These are phyloP conservation scores for Pharus latifolius DNA, from an alignment of 176 grass and related monocot genomes.

Conservation along the genomic window DNA sequence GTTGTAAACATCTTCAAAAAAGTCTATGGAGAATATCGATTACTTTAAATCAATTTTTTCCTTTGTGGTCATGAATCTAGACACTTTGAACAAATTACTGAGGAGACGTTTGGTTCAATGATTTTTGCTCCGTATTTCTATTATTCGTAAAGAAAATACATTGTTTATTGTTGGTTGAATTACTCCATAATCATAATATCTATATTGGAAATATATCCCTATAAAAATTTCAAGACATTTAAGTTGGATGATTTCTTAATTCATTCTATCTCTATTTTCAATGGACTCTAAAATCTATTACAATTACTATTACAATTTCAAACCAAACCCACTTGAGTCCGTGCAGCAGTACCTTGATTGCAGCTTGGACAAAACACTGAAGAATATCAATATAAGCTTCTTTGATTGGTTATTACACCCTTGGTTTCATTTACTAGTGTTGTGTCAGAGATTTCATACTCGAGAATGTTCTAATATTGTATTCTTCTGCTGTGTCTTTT, in stretches of 20 bases:
- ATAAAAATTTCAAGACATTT: too few relatives aligned
- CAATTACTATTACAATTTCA: too few relatives aligned
- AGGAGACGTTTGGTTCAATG: too few relatives aligned
- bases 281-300: too few relatives aligned
- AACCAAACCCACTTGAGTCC: too few relatives aligned
- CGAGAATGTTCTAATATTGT: background rate
- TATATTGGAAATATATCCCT: too few relatives aligned
- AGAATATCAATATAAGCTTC: background rate
- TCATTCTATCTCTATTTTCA: too few relatives aligned
- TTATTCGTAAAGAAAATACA: too few relatives aligned
- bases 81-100: background rate
- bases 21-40: background rate
- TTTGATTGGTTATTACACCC: background rate
- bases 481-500: slow-evolving; percentile 4
- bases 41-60: background rate
- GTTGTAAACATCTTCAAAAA: background rate
- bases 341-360: background rate
- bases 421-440: background rate
- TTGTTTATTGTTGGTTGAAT: too few relatives aligned
- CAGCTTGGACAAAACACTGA: background rate
- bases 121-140: too few relatives aligned
- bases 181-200: too few relatives aligned
- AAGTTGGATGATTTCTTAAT: too few relatives aligned
- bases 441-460: slow-evolving; percentile 8
- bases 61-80: background rate